Evolutionary conservation across 106 monocot species (phyloP), one percentile per base, ranked within the genome.

Genomic region (Xerophyta viscosa): DNA sequence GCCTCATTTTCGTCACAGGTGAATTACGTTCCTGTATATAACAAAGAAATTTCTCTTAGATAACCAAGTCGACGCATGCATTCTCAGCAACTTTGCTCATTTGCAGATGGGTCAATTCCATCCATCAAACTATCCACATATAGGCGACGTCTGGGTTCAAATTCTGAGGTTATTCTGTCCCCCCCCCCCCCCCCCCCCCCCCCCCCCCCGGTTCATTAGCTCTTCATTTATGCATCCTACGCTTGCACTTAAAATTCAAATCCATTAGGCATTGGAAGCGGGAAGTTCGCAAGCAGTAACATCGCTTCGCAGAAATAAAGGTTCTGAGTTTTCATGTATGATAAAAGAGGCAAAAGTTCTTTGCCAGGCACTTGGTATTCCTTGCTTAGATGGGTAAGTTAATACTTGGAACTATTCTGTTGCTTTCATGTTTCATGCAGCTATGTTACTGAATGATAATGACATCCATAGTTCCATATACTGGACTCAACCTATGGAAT

Each of bases 331-430:
- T 61, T 92, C 92, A 25, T 71, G 87, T 49, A 92, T 92, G 87
- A 83, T 92, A 49, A 87, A 83, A 62, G 83, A 92, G 43, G 87
- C 92, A 29, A 92, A 87, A 74, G 65, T 49, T 65, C 76, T 92
- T 66, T 82, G 79, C 45, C 56, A 67, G 66, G 82, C 92, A 41
- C 77, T 92, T 39, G 92, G 92, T 44, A 80, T 92, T 29, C 92
- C 92, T 30, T 83, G 73, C 43, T 70, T 92, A 71, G 92, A 92
- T 77, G 87, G 79, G 91, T 91, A 91, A 66, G 43, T n/a, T n/a
- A n/a, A n/a, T n/a, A n/a, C n/a, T n/a, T n/a, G n/a, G n/a, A n/a
- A n/a, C n/a, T n/a, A n/a, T n/a, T n/a, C n/a, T n/a, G n/a, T n/a
- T n/a, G n/a, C n/a, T n/a, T n/a, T n/a, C n/a, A n/a, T n/a, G n/a